Evolutionary conservation across 208 protist species (phyloP).

Genomic region (Leishmania braziliensis): DNA sequence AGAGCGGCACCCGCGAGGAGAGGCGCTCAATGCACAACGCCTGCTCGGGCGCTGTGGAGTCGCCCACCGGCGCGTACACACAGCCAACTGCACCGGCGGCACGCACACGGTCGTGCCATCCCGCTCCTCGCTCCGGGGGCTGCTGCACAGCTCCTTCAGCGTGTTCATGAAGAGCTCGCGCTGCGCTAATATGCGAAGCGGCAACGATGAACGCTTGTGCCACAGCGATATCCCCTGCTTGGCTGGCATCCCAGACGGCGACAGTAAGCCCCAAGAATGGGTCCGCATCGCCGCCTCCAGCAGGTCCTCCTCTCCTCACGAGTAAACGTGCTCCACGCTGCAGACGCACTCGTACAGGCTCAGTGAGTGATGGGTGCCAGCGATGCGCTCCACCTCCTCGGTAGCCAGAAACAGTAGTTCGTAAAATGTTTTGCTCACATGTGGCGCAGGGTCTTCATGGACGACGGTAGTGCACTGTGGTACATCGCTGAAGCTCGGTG

Average conservation of each 20-base stretch:
- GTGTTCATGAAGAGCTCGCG: constrained; percentile 11
- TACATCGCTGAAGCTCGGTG: not conserved
- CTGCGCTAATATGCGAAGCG: constrained; percentile 10
- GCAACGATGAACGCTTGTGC: constrained; percentile 13
- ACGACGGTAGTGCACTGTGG: constrained; percentile 13
- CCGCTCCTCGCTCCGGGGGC: not conserved
- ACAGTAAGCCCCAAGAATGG: not conserved
- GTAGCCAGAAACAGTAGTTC: constrained; percentile 11
- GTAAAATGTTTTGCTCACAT: constrained; percentile 8
- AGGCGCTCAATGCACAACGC: constrained; percentile 21
- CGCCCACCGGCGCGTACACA: constrained; percentile 4
- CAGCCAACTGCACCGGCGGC: constrained; percentile 20
- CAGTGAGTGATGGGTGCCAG: not conserved
- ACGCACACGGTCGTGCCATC: constrained; percentile 10
- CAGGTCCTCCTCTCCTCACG: constrained; percentile 21
- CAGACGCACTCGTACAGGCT: constrained; percentile 20
- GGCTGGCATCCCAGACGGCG: not conserved
- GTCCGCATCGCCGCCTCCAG: not conserved
- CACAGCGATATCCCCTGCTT: not conserved
- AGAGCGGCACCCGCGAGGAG: constrained; percentile 8
- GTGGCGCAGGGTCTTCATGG: constrained; percentile 10
- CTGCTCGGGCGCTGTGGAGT: not conserved
- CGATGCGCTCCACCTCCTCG: constrained; percentile 22
- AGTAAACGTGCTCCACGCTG: constrained; percentile 13
- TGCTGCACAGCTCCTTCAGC: not conserved